A percentile compares a stretch with the other conserved stretches of the same genome.
phyloP scores from a whole-genome alignment of 331 rosid species.

The Quercus lobata region DNA sequence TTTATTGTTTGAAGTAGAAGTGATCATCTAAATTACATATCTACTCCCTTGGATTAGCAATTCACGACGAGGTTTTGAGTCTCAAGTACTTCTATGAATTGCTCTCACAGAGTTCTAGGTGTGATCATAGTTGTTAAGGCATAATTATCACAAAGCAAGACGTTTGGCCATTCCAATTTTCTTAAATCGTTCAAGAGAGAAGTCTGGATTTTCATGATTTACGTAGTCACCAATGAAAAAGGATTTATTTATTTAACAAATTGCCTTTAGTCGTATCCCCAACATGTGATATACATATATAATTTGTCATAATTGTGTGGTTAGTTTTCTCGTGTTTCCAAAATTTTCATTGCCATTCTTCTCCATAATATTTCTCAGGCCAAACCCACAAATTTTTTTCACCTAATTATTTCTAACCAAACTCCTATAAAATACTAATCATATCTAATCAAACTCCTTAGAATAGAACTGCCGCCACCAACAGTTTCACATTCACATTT shows the following conservation, averaged over 20 bases:
- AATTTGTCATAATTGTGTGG: background rate
- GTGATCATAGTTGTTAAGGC: background rate
- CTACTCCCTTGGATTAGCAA: background rate
- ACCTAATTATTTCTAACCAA: background rate
- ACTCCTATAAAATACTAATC: background rate
- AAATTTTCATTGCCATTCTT: background rate
- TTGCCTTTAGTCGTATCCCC: background rate
- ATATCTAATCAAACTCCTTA: background rate
- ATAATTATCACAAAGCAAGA: background rate
- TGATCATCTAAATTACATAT: background rate
- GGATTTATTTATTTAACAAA: background rate
- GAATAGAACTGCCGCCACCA: background rate
- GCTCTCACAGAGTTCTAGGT: background rate
- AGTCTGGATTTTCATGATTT: background rate
- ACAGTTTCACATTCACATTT: background rate
- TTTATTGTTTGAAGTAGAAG: background rate
- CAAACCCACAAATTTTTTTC: background rate
- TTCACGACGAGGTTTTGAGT: background rate
- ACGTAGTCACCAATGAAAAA: background rate
- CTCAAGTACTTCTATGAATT: background rate
- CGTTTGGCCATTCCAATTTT: background rate
- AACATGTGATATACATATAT: background rate
- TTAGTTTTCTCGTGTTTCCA: background rate
- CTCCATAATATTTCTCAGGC: background rate
- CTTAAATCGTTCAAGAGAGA: too few species aligned